A percentile compares a stretch with the other conserved stretches of the same genome.
phyloP scores from a whole-genome alignment of 106 monocot genomes.

The Acorus gramineus region DNA sequence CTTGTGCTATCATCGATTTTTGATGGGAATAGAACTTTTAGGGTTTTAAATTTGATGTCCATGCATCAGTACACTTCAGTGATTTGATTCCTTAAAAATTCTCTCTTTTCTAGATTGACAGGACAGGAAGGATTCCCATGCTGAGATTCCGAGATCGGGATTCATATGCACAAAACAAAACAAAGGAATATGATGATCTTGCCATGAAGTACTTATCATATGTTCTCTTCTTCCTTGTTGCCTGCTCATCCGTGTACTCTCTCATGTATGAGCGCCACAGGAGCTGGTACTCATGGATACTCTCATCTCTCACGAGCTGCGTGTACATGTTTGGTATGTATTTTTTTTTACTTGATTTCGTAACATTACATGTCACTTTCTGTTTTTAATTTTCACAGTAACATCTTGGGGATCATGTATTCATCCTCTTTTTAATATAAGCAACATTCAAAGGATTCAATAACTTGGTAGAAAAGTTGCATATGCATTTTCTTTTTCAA shows the following conservation, averaged over 20 bases:
- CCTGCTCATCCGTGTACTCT: slow-evolving; percentile 75
- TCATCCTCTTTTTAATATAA: no score
- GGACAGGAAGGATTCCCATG: slow-evolving; percentile 77
- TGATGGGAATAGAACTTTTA: no score
- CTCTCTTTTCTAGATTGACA: slow-evolving; percentile 52
- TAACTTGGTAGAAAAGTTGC: no score
- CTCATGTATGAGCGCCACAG: slow-evolving; percentile 82
- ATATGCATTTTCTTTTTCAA: no score
- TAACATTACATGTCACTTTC: no score
- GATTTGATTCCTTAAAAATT: not conserved
- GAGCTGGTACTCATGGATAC: slow-evolving; percentile 99
- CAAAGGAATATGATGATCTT: slow-evolving; percentile 95
- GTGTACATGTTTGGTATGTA: slow-evolving; percentile 98
- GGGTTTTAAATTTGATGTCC: no score
- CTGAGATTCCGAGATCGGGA: slow-evolving; percentile 81
- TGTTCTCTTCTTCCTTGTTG: slow-evolving; percentile 72
- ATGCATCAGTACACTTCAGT: not conserved
- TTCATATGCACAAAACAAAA: slow-evolving; percentile 82
- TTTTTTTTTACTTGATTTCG: no score
- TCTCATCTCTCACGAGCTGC: slow-evolving; percentile 83
- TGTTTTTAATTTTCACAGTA: no score
- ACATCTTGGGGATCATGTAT: no score
- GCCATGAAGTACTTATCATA: slow-evolving; percentile 96
- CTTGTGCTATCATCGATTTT: no score
- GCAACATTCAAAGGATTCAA: no score